These are phyloP conservation scores for Lablab purpureus DNA, from an alignment of 306 rosid genomes.

Conservation along the genomic window DNA sequence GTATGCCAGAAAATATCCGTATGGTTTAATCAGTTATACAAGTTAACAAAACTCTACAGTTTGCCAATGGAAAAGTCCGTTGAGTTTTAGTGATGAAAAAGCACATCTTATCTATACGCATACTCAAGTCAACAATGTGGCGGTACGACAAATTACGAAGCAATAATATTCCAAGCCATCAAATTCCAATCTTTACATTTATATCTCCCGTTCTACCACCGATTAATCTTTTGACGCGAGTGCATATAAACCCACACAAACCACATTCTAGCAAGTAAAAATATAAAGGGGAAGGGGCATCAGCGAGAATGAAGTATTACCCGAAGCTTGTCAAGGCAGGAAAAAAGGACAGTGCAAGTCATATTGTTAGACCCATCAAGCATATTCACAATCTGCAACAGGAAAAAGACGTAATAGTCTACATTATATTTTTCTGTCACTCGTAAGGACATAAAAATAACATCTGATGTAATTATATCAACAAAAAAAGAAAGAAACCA, in stretches of 20 bases:
- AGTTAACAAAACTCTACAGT: neutral
- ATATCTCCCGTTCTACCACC: neutral
- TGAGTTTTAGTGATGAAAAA: neutral
- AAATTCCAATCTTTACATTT: neutral
- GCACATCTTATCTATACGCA: neutral
- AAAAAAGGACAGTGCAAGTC: constrained; percentile 78
- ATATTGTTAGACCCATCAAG: constrained; percentile 68
- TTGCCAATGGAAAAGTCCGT: neutral
- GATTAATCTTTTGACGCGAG: neutral
- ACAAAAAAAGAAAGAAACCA: constrained; percentile 2
- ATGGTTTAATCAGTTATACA: constrained; percentile 3
- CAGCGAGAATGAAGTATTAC: constrained; percentile 53
- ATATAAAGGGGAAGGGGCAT: constrained; percentile 41
- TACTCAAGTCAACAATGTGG: neutral
- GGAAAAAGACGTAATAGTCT: neutral
- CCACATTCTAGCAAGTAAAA: constrained; percentile 18
- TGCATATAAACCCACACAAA: constrained; percentile 12
- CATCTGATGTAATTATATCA: constrained; percentile 16
- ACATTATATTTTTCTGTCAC: constrained; percentile 24
- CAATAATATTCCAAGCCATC: neutral
- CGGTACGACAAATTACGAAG: neutral
- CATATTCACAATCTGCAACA: constrained; percentile 82
- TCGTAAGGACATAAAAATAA: neutral
- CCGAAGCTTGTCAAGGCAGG: constrained; percentile 74
- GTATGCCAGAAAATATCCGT: constrained; percentile 1